A percentile compares a stretch with the other conserved stretches of the same genome.
These are phyloP conservation scores for Danielia reshetovae DNA, from an alignment of 805 yeast species.

Conservation along the genomic window DNA sequence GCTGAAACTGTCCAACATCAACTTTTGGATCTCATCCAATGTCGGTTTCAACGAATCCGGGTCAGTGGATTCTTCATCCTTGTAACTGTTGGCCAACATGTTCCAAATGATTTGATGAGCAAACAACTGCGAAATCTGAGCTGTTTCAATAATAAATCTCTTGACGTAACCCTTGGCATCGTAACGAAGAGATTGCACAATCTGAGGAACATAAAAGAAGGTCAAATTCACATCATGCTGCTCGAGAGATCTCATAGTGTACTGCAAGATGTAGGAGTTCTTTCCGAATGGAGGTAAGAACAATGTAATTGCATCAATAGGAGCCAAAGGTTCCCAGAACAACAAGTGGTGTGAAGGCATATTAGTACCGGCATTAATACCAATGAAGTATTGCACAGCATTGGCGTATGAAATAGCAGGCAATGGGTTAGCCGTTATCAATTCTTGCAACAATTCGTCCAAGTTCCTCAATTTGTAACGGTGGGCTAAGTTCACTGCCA, in stretches of 20 bases:
- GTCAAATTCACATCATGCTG: constrained; percentile 82
- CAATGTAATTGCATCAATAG: constrained; percentile 79
- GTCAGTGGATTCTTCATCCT: constrained; percentile 78
- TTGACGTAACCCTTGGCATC: constrained; percentile 84
- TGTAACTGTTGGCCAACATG: constrained; percentile 87
- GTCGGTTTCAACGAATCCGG: constrained; percentile 83
- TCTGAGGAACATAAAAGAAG: constrained; percentile 96
- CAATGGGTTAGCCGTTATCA: constrained; percentile 56
- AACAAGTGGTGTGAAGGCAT: constrained; percentile 43
- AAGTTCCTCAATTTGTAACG: constrained; percentile 48
- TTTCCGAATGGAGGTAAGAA: constrained; percentile 71
- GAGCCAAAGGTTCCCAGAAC: constrained; percentile 74
- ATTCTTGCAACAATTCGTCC: constrained; percentile 36
- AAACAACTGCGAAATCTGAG: constrained; percentile 82
- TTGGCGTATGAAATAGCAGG: constrained; percentile 52
- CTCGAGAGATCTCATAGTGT: constrained; percentile 85
- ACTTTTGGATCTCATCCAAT: constrained; percentile 65
- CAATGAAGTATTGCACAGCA: constrained; percentile 54
- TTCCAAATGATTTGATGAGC: constrained; percentile 99
- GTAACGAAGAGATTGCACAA: constrained; percentile 85
- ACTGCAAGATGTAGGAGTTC: constrained; percentile 72
- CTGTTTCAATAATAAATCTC: constrained; percentile 86
- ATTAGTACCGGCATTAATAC: constrained; percentile 32
- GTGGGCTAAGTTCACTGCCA: constrained; percentile 67
- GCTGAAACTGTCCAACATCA: constrained; percentile 61